phyloP scores from a whole-genome alignment of 228 moss, liverwort and hornwort species.

The Sphagnum fallax region DNA sequence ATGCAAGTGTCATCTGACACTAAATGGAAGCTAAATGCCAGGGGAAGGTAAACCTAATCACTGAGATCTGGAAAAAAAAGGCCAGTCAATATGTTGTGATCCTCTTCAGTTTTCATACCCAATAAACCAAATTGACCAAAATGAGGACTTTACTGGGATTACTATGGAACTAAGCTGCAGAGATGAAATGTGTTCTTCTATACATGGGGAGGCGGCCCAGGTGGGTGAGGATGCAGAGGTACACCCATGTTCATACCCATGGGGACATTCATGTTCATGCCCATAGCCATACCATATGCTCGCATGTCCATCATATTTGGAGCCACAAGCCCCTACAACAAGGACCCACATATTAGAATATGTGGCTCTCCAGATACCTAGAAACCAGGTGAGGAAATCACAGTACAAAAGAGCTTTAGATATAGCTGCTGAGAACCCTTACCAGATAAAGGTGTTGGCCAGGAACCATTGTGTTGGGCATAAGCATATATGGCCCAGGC shows the following conservation, averaged over 20 bases:
- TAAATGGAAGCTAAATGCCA: too few relatives aligned
- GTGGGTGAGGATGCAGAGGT: slow-evolving; percentile 47
- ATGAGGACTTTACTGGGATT: too few relatives aligned
- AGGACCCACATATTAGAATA: background rate
- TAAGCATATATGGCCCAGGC: slow-evolving; percentile 47
- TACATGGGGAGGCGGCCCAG: slow-evolving; percentile 31
- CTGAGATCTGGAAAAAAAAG: too few relatives aligned
- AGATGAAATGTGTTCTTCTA: too few relatives aligned
- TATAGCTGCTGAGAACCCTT: background rate
- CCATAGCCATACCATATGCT: slow-evolving; percentile 54
- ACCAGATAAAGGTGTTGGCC: slow-evolving; percentile 34
- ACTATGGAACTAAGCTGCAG: too few relatives aligned
- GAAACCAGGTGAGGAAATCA: background rate
- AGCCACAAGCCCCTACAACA: slow-evolving; percentile 60
- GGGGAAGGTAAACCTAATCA: too few relatives aligned
- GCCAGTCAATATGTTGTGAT: too few relatives aligned
- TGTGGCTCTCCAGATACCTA: background rate
- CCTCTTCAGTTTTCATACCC: too few relatives aligned
- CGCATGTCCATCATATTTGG: slow-evolving; percentile 65
- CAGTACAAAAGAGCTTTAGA: background rate
- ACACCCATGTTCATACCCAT: slow-evolving; percentile 50
- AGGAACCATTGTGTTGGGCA: slow-evolving; percentile 49
- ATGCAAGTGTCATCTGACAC: too few relatives aligned
- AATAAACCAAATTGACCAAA: too few relatives aligned
- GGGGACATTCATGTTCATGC: slow-evolving; percentile 39